phyloP scores from a whole-genome alignment of 2,329 filamentous ascomycete genomes.

The Aspergillus luchuensis region DNA sequence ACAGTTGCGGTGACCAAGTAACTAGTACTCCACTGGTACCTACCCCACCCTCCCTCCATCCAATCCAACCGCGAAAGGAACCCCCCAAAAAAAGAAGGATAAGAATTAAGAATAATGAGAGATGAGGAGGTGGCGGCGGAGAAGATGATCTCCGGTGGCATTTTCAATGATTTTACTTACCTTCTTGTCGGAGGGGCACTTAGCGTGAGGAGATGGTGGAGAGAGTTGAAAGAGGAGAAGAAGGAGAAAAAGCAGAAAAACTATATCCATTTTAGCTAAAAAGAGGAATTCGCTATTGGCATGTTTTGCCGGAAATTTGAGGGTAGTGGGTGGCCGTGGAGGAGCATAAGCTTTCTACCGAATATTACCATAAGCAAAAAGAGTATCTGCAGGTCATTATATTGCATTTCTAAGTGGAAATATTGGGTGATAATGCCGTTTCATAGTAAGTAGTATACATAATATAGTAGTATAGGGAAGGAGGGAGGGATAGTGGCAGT shows the following conservation, averaged over 20 bases:
- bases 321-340: neutral
- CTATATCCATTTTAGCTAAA: neutral
- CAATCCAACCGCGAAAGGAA: neutral
- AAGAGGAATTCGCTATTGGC: neutral
- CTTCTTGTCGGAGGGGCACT: neutral
- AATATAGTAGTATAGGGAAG: neutral
- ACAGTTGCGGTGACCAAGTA: conserved; percentile 12
- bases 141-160: neutral
- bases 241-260: neutral
- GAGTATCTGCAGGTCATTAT: neutral
- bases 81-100: neutral
- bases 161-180: neutral
- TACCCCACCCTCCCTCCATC: conserved; percentile 9
- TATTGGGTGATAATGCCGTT: neutral
- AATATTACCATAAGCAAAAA: neutral
- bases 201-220: conserved; percentile 6
- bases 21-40: too few relatives aligned
- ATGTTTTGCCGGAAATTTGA: neutral
- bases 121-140: conserved; percentile 7
- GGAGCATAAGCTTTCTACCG: conserved; percentile 2
- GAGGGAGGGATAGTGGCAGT: neutral
- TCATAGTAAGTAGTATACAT: neutral
- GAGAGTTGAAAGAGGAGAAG: neutral
- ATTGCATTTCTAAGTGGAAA: too few relatives aligned
- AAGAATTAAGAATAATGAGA: neutral